Conservation (phyloP, 2,329 filamentous ascomycete genomes). For the Plenodomus biglobosus region DNA sequence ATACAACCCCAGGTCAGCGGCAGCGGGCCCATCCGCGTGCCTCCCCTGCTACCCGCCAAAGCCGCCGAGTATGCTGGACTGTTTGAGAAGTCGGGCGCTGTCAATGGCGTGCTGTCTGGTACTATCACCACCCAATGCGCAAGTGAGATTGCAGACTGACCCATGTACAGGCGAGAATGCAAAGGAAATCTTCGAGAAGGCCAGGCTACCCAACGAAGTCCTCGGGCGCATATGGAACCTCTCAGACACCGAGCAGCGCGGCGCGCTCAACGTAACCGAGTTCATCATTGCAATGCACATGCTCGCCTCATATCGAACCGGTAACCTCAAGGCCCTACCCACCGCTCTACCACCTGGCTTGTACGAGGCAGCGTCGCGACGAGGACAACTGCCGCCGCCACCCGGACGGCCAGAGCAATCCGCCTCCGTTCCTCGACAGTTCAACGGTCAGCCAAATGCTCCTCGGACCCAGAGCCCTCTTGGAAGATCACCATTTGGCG, state of each 20-base stretch:
- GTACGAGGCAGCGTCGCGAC: constrained; percentile 83
- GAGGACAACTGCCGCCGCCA: constrained; percentile 49
- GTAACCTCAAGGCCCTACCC: constrained; percentile 76
- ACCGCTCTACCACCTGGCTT: constrained; percentile 78
- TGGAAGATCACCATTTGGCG: constrained; percentile 53
- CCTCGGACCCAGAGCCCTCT: constrained; percentile 62
- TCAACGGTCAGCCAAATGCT: constrained; percentile 64
- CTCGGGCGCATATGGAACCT: constrained; percentile 96
- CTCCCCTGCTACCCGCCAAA: constrained; percentile 84
- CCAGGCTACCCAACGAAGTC: constrained; percentile 82
- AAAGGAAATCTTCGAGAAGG: constrained; percentile 93
- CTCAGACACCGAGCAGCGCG: constrained; percentile 89
- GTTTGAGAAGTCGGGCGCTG: constrained; percentile 84
- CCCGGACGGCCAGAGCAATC: constrained; percentile 51
- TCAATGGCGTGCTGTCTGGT: constrained; percentile 74
- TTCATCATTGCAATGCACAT: constrained; percentile 99
- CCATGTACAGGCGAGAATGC: constrained; percentile 69
- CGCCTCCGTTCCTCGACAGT: constrained; percentile 75
- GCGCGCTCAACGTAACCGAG: constrained; percentile 81
- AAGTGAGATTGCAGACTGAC: constrained; percentile 5
- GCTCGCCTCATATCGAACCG: constrained; percentile 85
- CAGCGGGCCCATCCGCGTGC: constrained; percentile 75
- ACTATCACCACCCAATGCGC: constrained; percentile 14
- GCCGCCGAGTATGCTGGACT: constrained; percentile 84
- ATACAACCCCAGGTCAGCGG: constrained; percentile 45